A percentile compares a stretch with the other conserved stretches of the same genome.
phyloP scores from a whole-genome alignment of 1,284 basidiomycete species.

The Cryptococcus deneoformans region DNA sequence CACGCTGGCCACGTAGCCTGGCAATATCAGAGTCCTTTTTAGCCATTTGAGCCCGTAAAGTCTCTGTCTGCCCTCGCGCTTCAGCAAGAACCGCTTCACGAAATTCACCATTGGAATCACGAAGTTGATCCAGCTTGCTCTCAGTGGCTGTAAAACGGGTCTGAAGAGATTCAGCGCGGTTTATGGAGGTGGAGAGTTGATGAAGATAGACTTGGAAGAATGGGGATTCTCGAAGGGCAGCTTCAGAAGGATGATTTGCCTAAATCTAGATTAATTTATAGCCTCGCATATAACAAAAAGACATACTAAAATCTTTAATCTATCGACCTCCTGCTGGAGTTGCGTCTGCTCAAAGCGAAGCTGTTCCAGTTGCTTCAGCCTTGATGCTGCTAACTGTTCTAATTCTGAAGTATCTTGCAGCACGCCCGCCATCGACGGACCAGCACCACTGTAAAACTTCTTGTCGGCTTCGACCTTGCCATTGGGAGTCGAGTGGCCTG shows the following conservation, averaged over 20 bases:
- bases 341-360: constrained; percentile 28
- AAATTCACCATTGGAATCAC: constrained; percentile 38
- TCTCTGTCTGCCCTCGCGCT: constrained; percentile 35
- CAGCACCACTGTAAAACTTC: constrained; percentile 3
- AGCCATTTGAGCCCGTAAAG: constrained; percentile 31
- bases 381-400: constrained; percentile 30
- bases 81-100: constrained; percentile 36
- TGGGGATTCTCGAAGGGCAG: constrained; percentile 33
- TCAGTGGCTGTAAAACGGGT: constrained; percentile 30
- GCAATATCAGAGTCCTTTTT: constrained; percentile 72
- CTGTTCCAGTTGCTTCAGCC: constrained; percentile 29
- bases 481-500: constrained; percentile 55
- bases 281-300: background rate
- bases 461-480: constrained; percentile 28
- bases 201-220: constrained; percentile 46
- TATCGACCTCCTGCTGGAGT: constrained; percentile 38
- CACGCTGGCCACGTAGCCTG: constrained; percentile 75
- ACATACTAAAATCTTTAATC: constrained; percentile 27
- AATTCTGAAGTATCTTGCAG: constrained; percentile 34
- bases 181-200: constrained; percentile 30
- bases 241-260: constrained; percentile 37
- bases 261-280: constrained; percentile 3
- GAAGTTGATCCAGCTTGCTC: constrained; percentile 34
- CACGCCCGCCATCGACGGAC: constrained; percentile 13
- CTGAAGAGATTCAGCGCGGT: constrained; percentile 34